Evolutionary conservation across 768 basidiomycete genomes (phyloP).

Genomic region (Agaricus blazei): DNA sequence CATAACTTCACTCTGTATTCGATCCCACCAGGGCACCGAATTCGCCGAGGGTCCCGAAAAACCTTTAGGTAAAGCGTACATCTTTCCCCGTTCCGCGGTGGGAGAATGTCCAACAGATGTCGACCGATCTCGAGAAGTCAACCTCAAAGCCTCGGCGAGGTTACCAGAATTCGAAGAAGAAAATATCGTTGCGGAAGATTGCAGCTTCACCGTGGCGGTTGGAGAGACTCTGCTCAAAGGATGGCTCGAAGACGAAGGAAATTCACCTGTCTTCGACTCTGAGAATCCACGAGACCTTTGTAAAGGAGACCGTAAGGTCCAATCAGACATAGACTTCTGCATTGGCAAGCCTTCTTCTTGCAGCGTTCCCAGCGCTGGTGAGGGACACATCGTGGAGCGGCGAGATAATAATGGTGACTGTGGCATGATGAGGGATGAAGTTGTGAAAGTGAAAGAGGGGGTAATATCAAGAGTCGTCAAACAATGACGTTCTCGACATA

Average conservation of each 20-base stretch:
- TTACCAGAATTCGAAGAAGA: not conserved
- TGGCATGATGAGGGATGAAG: not conserved
- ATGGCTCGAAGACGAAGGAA: not conserved
- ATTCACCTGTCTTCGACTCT: constrained; percentile 1
- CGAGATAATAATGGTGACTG: not conserved
- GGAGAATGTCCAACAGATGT: constrained; percentile 13
- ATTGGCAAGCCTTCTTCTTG: constrained; percentile 2
- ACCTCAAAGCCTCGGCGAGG: constrained; percentile 10
- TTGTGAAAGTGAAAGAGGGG: not conserved
- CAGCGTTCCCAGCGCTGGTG: not conserved
- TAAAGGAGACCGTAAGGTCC: not conserved
- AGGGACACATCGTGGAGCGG: not conserved
- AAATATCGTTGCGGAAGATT: not conserved
- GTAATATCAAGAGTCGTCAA: not conserved
- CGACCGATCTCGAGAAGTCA: constrained; percentile 19
- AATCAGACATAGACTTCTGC: constrained; percentile 1
- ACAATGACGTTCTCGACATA: not conserved
- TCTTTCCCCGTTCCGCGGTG: constrained; percentile 4
- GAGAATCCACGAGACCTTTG: constrained; percentile 3
- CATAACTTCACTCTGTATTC: constrained; percentile 16
- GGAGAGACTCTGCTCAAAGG: constrained; percentile 2
- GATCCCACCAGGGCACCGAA: constrained; percentile 5
- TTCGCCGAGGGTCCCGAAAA: constrained; percentile 4
- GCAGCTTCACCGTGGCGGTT: not conserved
- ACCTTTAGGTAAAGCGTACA: constrained; percentile 4